These are phyloP conservation scores for Haplographium delicatum DNA, from an alignment of 495 filamentous ascomycete genomes.

Conservation along the genomic window DNA sequence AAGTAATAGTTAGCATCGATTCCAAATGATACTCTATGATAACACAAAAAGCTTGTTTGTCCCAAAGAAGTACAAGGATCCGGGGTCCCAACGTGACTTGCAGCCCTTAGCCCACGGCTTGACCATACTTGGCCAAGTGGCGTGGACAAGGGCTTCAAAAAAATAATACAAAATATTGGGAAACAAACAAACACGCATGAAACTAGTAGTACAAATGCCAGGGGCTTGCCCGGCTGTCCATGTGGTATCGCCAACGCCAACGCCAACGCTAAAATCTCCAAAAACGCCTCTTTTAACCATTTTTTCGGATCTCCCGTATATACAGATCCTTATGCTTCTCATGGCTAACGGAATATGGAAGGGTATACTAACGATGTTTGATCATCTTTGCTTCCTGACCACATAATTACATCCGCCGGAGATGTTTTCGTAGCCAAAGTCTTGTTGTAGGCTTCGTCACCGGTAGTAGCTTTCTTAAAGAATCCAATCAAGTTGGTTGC, in stretches of 20 bases:
- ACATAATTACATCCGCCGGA: constrained; percentile 95
- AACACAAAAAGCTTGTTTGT: no score
- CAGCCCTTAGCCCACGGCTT: constrained; percentile 46
- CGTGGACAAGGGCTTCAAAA: constrained; percentile 19
- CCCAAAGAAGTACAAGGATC: constrained; percentile 1
- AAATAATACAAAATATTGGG: no score
- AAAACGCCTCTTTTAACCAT: constrained; percentile 2
- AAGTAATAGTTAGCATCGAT: constrained; percentile 17
- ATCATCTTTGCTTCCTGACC: constrained; percentile 91
- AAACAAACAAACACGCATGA: no score
- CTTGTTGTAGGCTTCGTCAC: constrained; percentile 74
- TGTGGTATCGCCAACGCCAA: constrained; percentile 21
- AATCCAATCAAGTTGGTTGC: constrained; percentile 76
- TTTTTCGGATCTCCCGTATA: constrained; percentile 13
- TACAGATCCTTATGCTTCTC: constrained; percentile 1
- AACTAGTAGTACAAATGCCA: constrained; percentile 14
- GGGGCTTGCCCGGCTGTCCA: constrained; percentile 17
- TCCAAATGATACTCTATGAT: neutral
- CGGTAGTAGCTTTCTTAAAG: constrained; percentile 86
- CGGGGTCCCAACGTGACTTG: constrained; percentile 46
- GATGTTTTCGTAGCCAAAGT: constrained; percentile 87
- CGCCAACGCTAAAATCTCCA: constrained; percentile 14
- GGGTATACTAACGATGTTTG: constrained; percentile 79
- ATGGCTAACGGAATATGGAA: constrained; percentile 13
- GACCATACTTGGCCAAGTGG: constrained; percentile 25